These are phyloP conservation scores for Margaritispora aquatica DNA, from an alignment of 495 filamentous ascomycete species.

Conservation along the genomic window DNA sequence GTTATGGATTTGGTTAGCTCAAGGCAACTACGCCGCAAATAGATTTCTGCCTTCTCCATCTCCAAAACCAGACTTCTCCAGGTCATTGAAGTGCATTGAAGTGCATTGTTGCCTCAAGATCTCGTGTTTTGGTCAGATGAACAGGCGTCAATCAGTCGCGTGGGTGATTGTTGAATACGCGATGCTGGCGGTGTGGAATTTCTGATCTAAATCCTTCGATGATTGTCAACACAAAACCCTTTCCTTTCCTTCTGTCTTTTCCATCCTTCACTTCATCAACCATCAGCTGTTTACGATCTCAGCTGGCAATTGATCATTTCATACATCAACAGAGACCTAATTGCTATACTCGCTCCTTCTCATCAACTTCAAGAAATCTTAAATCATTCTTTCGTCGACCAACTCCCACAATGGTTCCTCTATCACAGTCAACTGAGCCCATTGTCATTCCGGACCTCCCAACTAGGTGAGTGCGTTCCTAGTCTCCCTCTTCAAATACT, in stretches of 20 bases:
- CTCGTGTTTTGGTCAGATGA: background rate
- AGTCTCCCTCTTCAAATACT: slow-evolving; percentile 2
- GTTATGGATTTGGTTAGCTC: background rate
- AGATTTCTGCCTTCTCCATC: background rate
- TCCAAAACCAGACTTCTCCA: background rate
- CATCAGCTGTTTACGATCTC: background rate
- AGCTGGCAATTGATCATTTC: background rate
- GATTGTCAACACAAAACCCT: background rate
- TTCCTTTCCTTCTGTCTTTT: background rate
- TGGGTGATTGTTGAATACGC: slow-evolving; percentile 1
- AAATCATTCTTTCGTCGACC: background rate
- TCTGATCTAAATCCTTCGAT: background rate
- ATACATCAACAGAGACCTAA: background rate
- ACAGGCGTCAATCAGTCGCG: slow-evolving; percentile 7
- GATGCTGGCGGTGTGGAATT: background rate
- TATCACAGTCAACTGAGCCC: background rate
- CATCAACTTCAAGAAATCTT: background rate
- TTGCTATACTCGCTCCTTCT: background rate
- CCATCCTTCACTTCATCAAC: background rate
- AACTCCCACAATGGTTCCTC: background rate
- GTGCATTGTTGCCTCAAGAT: background rate
- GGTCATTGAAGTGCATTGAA: background rate
- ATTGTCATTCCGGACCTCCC: background rate
- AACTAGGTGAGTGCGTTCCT: background rate
- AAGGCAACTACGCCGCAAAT: background rate